phyloP scores from a whole-genome alignment of 768 basidiomycete genomes.

The Kwoniella shandongensis region DNA sequence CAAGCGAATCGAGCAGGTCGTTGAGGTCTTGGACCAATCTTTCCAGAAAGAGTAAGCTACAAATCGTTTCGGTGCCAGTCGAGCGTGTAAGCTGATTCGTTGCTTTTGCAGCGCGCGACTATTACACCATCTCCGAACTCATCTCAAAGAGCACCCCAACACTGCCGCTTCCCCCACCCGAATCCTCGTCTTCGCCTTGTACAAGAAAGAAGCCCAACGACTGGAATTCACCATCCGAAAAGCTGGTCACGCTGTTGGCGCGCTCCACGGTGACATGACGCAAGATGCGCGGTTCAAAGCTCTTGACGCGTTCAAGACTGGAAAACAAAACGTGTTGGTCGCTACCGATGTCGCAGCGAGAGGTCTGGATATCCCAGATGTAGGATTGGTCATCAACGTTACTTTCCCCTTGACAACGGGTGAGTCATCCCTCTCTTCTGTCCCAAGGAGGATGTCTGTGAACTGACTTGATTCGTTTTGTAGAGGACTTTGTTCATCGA shows the following conservation, averaged over 20 bases:
- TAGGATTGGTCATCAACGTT: constrained; percentile 90
- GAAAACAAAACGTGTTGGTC: constrained; percentile 76
- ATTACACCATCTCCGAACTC: constrained; percentile 48
- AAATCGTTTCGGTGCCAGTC: no score
- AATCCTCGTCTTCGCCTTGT: constrained; percentile 88
- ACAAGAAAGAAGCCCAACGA: constrained; percentile 96
- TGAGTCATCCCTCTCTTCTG: constrained; percentile 60
- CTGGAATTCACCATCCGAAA: constrained; percentile 74
- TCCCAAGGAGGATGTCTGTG: no score
- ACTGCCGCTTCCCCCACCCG: constrained; percentile 59
- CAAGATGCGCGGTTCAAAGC: constrained; percentile 81
- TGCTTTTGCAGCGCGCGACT: constrained; percentile 40
- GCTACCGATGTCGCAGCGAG: constrained; percentile 98
- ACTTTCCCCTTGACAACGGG: constrained; percentile 95
- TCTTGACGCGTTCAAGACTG: constrained; percentile 80
- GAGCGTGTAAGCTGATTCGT: neutral
- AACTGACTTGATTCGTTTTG: no score
- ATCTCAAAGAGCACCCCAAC: constrained; percentile 57
- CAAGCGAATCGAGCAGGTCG: constrained; percentile 81
- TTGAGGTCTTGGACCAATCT: constrained; percentile 87
- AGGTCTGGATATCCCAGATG: constrained; percentile 95
- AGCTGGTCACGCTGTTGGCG: constrained; percentile 74
- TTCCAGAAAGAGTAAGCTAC: constrained; percentile 76
- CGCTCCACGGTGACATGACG: constrained; percentile 86
- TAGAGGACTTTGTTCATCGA: constrained; percentile 51